Evolutionary conservation across 1,284 basidiomycete species (phyloP), one percentile per base, ranked within the genome.

Genomic region (Vanrija pseudolonga): DNA sequence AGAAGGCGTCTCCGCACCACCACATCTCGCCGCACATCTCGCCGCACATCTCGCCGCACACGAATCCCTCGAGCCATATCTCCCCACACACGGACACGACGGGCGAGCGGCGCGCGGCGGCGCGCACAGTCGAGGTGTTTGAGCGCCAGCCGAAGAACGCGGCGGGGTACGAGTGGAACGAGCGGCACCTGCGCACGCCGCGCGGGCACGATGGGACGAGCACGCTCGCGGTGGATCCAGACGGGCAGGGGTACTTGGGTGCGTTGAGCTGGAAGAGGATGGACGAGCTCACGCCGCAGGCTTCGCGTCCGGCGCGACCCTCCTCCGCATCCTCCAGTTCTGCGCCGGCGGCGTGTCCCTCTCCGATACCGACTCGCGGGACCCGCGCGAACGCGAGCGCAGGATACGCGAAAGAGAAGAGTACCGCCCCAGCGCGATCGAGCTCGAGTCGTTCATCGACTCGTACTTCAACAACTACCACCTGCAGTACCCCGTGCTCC

Each of bases 221-320:
- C 0, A 50, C 54, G 14, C 50, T 67, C 9, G 54, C 57, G 18
- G 56, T 66, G 7, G 61, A 67, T 32, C 56, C 59, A 1, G 57
- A 59, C n/a, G 59, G 56, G 4, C 45, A 59, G 15, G 60, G 61
- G 1, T 66, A 67, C 45, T 52, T 67, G 6, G 66, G 62, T 60
- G n/a, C 22, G 55, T 32, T 4, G 3, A 26, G 26, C 8, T 32
- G 11, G 32, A 9, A 14, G 11, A 4, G 26, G 7, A 12, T 26
- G 5, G 5, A 32, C 12, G 5, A 14, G 2, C 32, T 32, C 32
- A 32, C 32, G 0, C 8, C 11, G n/a, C 20, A 66, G 62, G 52
- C 53, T 64, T 62, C 36, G 59, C 60, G 11, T 56, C 59, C 3
- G 64, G 64, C 4, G 60, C 62, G 2, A 56, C 62, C 3, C 45